Evolutionary conservation across 306 rosid genomes (phyloP), one percentile per base, ranked within the genome.

Genomic region (Medicago ruthenica): DNA sequence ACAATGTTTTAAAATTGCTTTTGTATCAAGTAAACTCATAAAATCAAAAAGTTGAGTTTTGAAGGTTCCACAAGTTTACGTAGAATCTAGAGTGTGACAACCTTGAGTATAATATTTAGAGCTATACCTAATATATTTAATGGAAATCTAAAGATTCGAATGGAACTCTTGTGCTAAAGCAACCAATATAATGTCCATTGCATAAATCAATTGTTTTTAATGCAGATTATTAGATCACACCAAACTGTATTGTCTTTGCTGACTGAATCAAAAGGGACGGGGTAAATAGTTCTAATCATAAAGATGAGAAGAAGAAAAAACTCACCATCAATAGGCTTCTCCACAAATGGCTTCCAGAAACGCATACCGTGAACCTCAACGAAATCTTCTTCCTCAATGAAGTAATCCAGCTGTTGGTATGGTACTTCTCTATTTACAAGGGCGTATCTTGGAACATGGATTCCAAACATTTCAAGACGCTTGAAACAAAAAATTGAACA

Each of bases 331-430:
- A 94, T 89, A 71, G 98, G 98, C 85, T 94, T 94, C 90, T 94
- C 98, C 86, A 94, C 98, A 88, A 94, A 94, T 54, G 98, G 98
- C 83, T 94, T 94, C 97, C 95, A 94, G 61, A 94, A 94, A 67
- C 98, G 97, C 78, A 84, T 72, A 80, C 96, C 97, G 82, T 77
- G 89, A 80, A 94, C 91, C 90, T 94, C 97, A 57, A 94, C 96
- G 80, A 91, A 94, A 81, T 94, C 98, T 65, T 94, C 98, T 80
- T 87, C 96, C 89, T 94, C 98, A 14, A 82, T 71, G 83, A 94
- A 94, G 88, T 90, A 87, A 77, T 92, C 95, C 68, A 94, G 76
- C 34, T 90, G 90, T 76, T 94, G 96, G 82, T 85, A 82, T 16
- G 97, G 97, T 16, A 76, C 85, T 78, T 91, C 97, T 83, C 98